Base-by-base conservation (phyloP, 1,139 yeast genomes). In the Taiozyma onychis region DNA sequence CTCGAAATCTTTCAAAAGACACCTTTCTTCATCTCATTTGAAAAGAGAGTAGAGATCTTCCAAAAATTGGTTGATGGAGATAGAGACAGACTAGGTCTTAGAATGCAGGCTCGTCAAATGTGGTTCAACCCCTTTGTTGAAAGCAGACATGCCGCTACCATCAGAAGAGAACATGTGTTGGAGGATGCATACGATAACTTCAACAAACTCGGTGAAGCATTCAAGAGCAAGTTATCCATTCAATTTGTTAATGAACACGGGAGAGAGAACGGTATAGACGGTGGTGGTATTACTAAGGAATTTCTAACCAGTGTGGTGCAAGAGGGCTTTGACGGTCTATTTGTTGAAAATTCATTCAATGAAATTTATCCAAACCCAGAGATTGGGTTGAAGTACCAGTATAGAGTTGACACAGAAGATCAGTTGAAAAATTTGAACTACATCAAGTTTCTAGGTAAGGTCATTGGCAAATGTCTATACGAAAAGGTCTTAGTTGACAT, bases 251-350 rank as follows among this genome's bases (percentile, higher is more conserved):
- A 88, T 61, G 80, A 84, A 52, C 79, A 84, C 66, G 96, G 95
- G 1, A 80, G 78, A 28, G 78, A 73, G 43, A 77, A 72, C 1
- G 99, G 99, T 1, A 85, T 93, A 49, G 99, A 93, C 67, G 99
- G 99, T 6, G 99, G 99, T 11, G 99, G 99, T 2, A 73, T 93
- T 24, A 91, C 98, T 0, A 91, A 93, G 65, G 99, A 93, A 61
- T 84, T 93, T 57, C 70, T 93, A 50, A 89, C 93, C 2, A 74
- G 85, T 46, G 83, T 89, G 0, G 80, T 85, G 2, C 72, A 72
- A 10, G 89, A 86, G 57, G 95, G 88, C 0, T 87, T 91, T 57
- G 44, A 44, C 9, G 74, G 72, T 16, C 67, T 81, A 37, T 81
- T 85, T 56, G 78, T 75, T 45, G 77, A 83, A 6, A 81, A 77